Base-by-base conservation (phyloP, 768 basidiomycete species). In the Sporobolomyces phaffii region DNA sequence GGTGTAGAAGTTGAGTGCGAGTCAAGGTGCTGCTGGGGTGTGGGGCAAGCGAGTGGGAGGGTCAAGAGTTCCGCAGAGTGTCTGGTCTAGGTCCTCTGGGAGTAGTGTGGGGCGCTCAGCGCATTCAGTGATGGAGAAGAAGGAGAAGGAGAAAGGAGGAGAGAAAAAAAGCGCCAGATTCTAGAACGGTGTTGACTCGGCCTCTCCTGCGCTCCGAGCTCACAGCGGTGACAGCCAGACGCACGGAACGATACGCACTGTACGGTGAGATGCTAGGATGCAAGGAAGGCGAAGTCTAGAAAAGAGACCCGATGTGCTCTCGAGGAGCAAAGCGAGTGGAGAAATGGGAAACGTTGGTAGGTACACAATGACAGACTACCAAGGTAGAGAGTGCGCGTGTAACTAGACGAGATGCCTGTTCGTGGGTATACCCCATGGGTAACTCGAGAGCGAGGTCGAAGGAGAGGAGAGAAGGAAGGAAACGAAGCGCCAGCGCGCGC, bases 351-450 rank as follows among this genome's bases (percentile, higher is more conserved):
- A n/a, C n/a, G n/a, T n/a, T n/a, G n/a, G n/a, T n/a, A n/a, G n/a
- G n/a, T n/a, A n/a, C n/a, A n/a, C n/a, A n/a, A n/a, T n/a, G 7
- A n/a, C 50, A 52, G 29, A 36, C 50, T 52, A 52, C 50, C 29
- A 52, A 52, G 50, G 50, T 36, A 49, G 48, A 49, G 48, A 49
- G 48, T 6, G 28, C 8, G 48, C 34, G 29, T 9, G 22, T 11
- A 14, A 52, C 29, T 33, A 52, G 50, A 34, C n/a, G 7, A n/a
- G 24, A 38, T 38, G 34, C 34, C 52, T 26, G 24, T 28, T 26
- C 47, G 47, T 9, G 47, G 24, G 18, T 26, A 48, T 28, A 9
- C 47, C 15, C 44, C 7, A 34, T 34, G 24, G 7, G 29, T 11
- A 26, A 7, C 40, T 20, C 2, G 26, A 45, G 60, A 6, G 20